phyloP scores from a whole-genome alignment of 192 early-diverging fungal genomes.

The Backusella psychrophila region DNA sequence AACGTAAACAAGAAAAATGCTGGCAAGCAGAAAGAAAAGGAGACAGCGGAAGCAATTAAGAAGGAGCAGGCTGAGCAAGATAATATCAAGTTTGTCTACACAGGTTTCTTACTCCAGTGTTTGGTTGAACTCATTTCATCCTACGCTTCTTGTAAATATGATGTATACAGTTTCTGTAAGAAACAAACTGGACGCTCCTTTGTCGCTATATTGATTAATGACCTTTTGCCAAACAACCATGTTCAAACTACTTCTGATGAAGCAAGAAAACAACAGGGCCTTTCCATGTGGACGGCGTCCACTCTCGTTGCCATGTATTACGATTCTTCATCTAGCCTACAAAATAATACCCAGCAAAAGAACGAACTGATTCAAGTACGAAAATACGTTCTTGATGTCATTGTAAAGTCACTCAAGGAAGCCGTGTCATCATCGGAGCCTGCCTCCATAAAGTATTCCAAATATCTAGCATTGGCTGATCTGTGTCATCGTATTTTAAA shows the following conservation, averaged over 20 bases:
- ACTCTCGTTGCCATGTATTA: conserved; percentile 62
- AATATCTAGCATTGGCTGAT: conserved; percentile 66
- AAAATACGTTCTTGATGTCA: conserved; percentile 64
- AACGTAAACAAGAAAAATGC: background rate
- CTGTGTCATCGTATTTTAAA: conserved; percentile 67
- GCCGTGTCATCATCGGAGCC: conserved; percentile 47
- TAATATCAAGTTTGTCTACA: conserved; percentile 42
- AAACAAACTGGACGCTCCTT: conserved; percentile 46
- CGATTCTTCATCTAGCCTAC: conserved; percentile 30
- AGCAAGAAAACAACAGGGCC: conserved; percentile 53
- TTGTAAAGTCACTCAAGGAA: conserved; percentile 63
- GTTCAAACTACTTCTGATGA: conserved; percentile 42
- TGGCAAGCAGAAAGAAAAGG: background rate
- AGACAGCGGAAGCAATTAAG: conserved; percentile 12
- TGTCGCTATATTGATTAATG: conserved; percentile 61
- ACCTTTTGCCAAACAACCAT: conserved; percentile 59
- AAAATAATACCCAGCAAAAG: conserved; percentile 52
- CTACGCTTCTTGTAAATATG: conserved; percentile 78
- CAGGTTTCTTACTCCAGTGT: conserved; percentile 83
- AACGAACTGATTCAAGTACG: conserved; percentile 59
- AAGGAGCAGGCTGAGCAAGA: conserved; percentile 14
- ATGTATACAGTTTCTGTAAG: conserved; percentile 59
- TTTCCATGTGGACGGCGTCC: conserved; percentile 68
- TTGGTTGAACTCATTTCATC: conserved; percentile 85
- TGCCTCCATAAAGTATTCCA: conserved; percentile 60